Conservation (phyloP, 371 early-diverging fungal genomes). For the Syncephalastrum monosporum region DNA sequence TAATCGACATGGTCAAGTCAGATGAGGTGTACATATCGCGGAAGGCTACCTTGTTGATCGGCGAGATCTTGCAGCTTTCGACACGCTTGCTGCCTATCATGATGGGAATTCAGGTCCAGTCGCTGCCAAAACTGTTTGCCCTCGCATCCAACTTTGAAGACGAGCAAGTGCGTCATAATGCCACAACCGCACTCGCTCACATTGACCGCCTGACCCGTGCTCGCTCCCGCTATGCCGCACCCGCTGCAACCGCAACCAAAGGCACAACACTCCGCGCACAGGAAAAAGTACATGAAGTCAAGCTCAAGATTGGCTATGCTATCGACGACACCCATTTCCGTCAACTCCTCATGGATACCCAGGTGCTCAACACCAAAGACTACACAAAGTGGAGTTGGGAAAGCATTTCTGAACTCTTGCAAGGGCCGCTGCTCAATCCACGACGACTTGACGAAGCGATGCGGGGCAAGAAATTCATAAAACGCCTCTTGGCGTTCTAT, state of each 20-base stretch:
- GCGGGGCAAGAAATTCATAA: constrained; percentile 72
- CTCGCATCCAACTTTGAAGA: constrained; percentile 79
- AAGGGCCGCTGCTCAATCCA: constrained; percentile 74
- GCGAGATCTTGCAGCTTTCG: constrained; percentile 76
- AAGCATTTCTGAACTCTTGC: constrained; percentile 68
- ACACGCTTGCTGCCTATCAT: constrained; percentile 63
- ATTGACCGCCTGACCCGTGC: constrained; percentile 65
- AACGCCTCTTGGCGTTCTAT: constrained; percentile 75
- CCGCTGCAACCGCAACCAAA: constrained; percentile 13
- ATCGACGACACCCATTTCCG: constrained; percentile 78
- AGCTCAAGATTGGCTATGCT: constrained; percentile 66
- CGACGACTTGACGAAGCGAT: constrained; percentile 79
- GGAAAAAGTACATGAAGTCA: constrained; percentile 66
- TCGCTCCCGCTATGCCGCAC: constrained; percentile 27
- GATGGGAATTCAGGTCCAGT: constrained; percentile 62
- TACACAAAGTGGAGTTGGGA: constrained; percentile 86
- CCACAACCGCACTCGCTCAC: constrained; percentile 72
- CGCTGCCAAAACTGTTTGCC: constrained; percentile 73
- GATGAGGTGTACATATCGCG: constrained; percentile 53
- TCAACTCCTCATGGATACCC: constrained; percentile 66
- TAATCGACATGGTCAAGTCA: constrained; percentile 52
- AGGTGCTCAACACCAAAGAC: constrained; percentile 76
- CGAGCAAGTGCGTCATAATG: constrained; percentile 72
- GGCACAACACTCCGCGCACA: constrained; percentile 23
- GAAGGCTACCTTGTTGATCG: constrained; percentile 70